phyloP scores from a whole-genome alignment of 306 rosid genomes.

The Herpetospermum pedunculosum region DNA sequence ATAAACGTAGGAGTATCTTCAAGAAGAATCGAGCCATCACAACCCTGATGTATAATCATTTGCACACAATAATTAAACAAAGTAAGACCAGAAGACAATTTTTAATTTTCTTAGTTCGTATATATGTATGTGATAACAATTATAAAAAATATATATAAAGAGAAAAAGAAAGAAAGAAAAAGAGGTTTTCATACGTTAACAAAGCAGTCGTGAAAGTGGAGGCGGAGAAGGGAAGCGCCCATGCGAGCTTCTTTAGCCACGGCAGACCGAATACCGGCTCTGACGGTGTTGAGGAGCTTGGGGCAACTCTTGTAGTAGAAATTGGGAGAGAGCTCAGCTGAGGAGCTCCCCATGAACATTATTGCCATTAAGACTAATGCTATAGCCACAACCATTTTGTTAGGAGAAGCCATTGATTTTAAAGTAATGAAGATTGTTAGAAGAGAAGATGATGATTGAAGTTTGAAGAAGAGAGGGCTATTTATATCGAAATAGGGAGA shows the following conservation, averaged over 20 bases:
- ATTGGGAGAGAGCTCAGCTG: slow-evolving; percentile 12
- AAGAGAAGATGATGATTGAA: not conserved
- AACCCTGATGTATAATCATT: slow-evolving; percentile 3
- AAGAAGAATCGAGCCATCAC: slow-evolving; percentile 26
- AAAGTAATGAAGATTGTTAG: not conserved
- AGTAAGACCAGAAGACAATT: not conserved
- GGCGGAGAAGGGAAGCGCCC: slow-evolving; percentile 30
- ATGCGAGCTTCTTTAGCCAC: slow-evolving; percentile 17
- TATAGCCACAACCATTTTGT: not conserved
- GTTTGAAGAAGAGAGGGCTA: not conserved
- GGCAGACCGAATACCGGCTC: slow-evolving; percentile 3
- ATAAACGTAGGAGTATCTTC: slow-evolving; percentile 18
- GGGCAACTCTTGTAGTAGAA: slow-evolving; percentile 17
- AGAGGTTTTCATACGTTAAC: slow-evolving; percentile 10
- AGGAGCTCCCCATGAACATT: not conserved
- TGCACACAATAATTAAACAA: not conserved
- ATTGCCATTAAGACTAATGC: not conserved
- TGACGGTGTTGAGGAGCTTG: slow-evolving; percentile 10
- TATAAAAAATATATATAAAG: not conserved
- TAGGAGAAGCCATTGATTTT: not conserved
- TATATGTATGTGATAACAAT: too few species aligned
- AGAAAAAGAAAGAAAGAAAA: not conserved
- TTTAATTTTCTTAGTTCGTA: not conserved
- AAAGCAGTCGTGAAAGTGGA: slow-evolving; percentile 27
- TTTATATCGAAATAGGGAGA: too few species aligned